Evolutionary conservation across 345 rosid species (phyloP), one percentile per base, ranked within the genome.

Genomic region (Hypericum perforatum): DNA sequence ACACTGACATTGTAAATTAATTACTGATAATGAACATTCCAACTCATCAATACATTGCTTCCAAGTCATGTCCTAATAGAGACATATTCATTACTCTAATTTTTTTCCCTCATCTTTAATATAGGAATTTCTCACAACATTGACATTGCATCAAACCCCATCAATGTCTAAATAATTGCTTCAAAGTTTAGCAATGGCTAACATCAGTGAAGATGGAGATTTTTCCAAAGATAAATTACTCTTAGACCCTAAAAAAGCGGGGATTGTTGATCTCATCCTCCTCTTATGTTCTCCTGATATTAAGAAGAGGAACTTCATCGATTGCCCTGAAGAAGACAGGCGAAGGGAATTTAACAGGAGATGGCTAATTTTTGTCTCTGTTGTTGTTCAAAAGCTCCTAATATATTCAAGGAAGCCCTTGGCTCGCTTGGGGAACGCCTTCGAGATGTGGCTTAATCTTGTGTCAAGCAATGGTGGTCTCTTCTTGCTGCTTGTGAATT

Each of bases 281-380:
- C 56, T 63, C 14, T n/a, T 63, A 43, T 51, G 51, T 42, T 49
- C 52, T 9, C 57, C 68, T 9, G 62, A 57, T 40, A 15, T 57
- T 9, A 32, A 44, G 37, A 57, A 29, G 10, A 57, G 68, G 40
- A 44, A 15, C n/a, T 63, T 63, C n/a, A 41, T 63, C 8, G 53
- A 57, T 11, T 51, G 62, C 46, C 11, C 52, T 7, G 62, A 44
- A 22, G 52, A 43, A 7, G 32, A 43, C 3, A 22, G 41, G 32
- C 11, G 4, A 0, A 7, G n/a, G 37, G 53, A 51, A 38, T 51
- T 63, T 44, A 39, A 32, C 10, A 40, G 44, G 2, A 49, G 68
- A 52, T 63, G 68, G 68, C 57, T 63, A 15, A 63, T 63, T 38
- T 63, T 63, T 57, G 51, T 51, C 11, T 63, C 68, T 8, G 39